A percentile compares a stretch with the other conserved stretches of the same genome.
Evolutionary conservation across 768 basidiomycete genomes (phyloP).

Genomic region (Austroboletus festivus): DNA sequence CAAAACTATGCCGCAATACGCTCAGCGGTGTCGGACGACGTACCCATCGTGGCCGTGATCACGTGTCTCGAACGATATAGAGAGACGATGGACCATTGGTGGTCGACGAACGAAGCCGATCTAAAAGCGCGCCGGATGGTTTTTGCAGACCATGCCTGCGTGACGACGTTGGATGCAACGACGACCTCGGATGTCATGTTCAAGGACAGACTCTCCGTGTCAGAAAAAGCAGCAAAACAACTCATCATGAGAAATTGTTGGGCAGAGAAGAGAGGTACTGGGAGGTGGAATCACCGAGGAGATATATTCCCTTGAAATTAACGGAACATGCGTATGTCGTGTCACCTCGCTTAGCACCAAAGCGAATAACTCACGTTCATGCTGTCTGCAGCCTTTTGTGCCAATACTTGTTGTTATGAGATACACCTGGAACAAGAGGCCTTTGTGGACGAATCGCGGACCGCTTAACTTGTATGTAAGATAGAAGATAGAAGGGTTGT

Average conservation of each 20-base stretch:
- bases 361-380: slow-evolving; percentile 4
- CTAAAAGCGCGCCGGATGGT: slow-evolving; percentile 34
- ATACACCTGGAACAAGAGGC: slow-evolving; percentile 1
- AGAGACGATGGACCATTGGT: slow-evolving; percentile 38
- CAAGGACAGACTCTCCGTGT: slow-evolving; percentile 24
- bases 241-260: slow-evolving; percentile 28
- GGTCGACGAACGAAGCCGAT: slow-evolving; percentile 34
- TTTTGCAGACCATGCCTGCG: slow-evolving; percentile 38
- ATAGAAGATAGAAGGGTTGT: slow-evolving; percentile 11
- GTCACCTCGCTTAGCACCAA: slow-evolving; percentile 13
- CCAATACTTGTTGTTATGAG: neutral
- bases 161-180: slow-evolving; percentile 32
- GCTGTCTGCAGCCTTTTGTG: neutral
- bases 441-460: slow-evolving; percentile 2
- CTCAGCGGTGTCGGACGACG: slow-evolving; percentile 29
- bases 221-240: slow-evolving; percentile 19
- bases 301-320: slow-evolving; percentile 28
- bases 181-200: slow-evolving; percentile 14
- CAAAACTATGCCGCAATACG: slow-evolving; percentile 28
- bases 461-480: slow-evolving; percentile 7
- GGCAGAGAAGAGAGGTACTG: slow-evolving; percentile 22
- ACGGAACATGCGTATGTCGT: slow-evolving; percentile 11
- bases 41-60: slow-evolving; percentile 30
- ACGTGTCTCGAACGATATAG: slow-evolving; percentile 32
- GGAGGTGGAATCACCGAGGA: slow-evolving; percentile 23